phyloP scores from a whole-genome alignment of 805 yeast species.

The Candida oleophila region DNA sequence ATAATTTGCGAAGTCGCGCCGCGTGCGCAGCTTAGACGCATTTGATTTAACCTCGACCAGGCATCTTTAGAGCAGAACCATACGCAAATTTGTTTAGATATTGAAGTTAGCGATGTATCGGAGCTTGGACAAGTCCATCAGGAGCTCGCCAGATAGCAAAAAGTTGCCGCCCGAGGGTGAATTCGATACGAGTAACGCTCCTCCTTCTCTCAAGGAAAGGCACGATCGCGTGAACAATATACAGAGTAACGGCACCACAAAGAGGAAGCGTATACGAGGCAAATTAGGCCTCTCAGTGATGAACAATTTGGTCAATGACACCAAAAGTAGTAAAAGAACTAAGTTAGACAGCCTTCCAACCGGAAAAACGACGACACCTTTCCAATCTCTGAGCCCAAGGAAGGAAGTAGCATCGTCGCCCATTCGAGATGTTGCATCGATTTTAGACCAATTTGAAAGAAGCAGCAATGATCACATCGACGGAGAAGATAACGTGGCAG shows the following conservation, averaged over 20 bases:
- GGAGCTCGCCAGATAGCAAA: conserved; percentile 1
- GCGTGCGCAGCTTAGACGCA: no score
- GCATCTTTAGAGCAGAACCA: no score
- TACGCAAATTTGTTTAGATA: no score
- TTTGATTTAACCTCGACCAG: no score
- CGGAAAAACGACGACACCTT: not conserved
- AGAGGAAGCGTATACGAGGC: conserved; percentile 4
- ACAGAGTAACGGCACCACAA: not conserved
- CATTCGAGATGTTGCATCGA: conserved; percentile 4
- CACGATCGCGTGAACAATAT: conserved; percentile 5
- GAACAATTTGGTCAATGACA: not conserved
- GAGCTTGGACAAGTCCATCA: conserved; percentile 1
- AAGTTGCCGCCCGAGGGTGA: not conserved
- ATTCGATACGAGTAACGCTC: not conserved
- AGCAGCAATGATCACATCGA: conserved; percentile 4
- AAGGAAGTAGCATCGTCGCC: conserved; percentile 6
- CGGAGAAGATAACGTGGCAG: not conserved
- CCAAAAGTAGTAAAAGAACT: not conserved
- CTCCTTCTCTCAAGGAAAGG: conserved; percentile 1
- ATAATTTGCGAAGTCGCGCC: not conserved
- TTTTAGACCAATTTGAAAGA: conserved; percentile 14
- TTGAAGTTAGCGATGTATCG: not conserved
- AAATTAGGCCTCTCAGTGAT: not conserved
- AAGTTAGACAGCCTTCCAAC: not conserved
- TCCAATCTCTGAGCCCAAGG: not conserved